Evolutionary conservation across 179 eudicot genomes (phyloP), one percentile per base, ranked within the genome.

Genomic region (Corrigiola litoralis): DNA sequence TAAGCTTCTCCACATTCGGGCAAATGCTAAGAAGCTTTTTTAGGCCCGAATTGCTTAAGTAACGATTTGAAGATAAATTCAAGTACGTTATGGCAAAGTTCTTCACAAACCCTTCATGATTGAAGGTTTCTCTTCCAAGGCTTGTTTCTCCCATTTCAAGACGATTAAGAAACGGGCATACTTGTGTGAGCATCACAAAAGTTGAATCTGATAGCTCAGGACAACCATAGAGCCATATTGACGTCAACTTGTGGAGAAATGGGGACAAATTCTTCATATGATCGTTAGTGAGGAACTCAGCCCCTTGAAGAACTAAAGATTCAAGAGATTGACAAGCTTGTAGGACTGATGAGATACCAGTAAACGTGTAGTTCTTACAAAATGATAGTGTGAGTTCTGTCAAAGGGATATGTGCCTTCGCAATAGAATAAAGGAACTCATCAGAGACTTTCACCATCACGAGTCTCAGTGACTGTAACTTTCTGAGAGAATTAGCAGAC

Each of bases 131-230:
- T 10, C 34, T 69, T 33, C 74, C 78, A 38, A 74, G 41, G 67
- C 56, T 25, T 51, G 70, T 24, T 14, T 20, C 28, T 57, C 57
- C 42, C 70, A 74, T 69, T 49, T 42, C 37, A 58, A 74, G 48
- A 60, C 47, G 51, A 17, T 17, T 25, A n/a, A 74, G 37, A 57
- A 42, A 42, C 12, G 60, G 66, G 38, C 74, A 74, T 49, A 49
- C 69, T 64, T 69, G 57, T 42, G 62, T 33, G 50, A 74, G 74
- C 16, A 11, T 64, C 17, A 34, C 20, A 41, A 69, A 69, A 63
- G 78, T 62, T 20, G 61, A 69, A 63, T 64, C 70, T 2, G 78
- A 56, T 40, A 69, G 38, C 25, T 69, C 8, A 5, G 74, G 67
- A 64, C 66, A 49, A 34, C 4, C 5, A 23, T 11, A 2, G 42